Percentiles rank a stretch among this genome's conserved stretches.
phyloP scores from a whole-genome alignment of 176 grass and related monocot genomes.

The Hordeum marinum region DNA sequence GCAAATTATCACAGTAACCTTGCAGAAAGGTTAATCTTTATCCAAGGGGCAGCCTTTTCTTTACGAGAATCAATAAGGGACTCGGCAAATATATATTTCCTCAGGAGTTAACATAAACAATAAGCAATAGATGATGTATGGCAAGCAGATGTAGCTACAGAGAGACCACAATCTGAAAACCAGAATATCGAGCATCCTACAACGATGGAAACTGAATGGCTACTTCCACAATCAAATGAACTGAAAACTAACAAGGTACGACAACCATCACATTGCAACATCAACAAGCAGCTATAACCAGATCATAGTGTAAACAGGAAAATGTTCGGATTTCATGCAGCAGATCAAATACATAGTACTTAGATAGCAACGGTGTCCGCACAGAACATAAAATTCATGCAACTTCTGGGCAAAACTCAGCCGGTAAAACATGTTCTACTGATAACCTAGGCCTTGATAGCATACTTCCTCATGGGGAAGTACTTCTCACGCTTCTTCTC shows the following conservation, averaged over 20 bases:
- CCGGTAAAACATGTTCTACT: not conserved
- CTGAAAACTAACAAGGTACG: not conserved
- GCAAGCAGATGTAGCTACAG: no score
- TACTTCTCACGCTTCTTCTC: constrained; percentile 77
- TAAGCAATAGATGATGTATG: no score
- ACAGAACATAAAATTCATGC: constrained; percentile 11
- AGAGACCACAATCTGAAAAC: no score
- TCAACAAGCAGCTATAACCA: not conserved
- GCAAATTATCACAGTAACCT: no score
- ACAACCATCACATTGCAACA: not conserved
- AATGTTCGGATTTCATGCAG: not conserved
- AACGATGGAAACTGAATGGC: no score
- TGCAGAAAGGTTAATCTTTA: no score
- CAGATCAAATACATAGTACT: constrained; percentile 30
- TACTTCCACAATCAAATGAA: not conserved
- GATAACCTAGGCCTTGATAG: constrained; percentile 62
- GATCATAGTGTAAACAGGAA: not conserved
- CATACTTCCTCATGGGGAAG: constrained; percentile 81
- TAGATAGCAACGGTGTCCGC: not conserved
- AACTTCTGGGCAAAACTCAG: constrained; percentile 26
- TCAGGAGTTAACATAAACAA: no score
- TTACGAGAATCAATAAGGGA: no score
- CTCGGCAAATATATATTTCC: no score
- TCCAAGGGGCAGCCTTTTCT: no score
- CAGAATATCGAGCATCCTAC: no score